These are phyloP conservation scores for Sclerotinia minor DNA, from an alignment of 2,329 filamentous ascomycete species.

Conservation along the genomic window DNA sequence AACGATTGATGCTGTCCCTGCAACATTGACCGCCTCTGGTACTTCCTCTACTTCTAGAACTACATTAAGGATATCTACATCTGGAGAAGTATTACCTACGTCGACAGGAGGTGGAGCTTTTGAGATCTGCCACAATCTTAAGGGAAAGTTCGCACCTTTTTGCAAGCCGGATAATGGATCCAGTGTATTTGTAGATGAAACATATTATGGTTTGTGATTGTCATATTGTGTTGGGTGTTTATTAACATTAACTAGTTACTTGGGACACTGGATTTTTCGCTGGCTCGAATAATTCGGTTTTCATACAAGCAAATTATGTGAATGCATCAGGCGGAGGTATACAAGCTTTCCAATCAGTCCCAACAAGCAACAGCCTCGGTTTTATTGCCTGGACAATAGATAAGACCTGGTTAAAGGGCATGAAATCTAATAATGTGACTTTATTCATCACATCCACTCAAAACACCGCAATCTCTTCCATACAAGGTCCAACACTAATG, in stretches of 20 bases:
- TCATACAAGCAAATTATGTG: constrained; percentile 38
- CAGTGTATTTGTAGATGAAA: constrained; percentile 36
- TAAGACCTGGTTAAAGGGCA: constrained; percentile 33
- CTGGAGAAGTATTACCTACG: constrained; percentile 26
- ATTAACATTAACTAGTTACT: constrained; percentile 33
- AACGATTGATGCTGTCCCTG: constrained; percentile 33
- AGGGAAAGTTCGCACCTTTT: constrained; percentile 37
- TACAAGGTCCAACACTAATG: constrained; percentile 35
- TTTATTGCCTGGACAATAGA: constrained; percentile 37
- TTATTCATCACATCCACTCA: constrained; percentile 34
- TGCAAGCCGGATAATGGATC: constrained; percentile 40
- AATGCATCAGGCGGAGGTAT: constrained; percentile 35
- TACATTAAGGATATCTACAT: constrained; percentile 25
- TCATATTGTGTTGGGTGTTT: background rate
- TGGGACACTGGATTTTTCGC: constrained; percentile 38
- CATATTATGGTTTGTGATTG: constrained; percentile 36
- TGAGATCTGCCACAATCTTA: constrained; percentile 37
- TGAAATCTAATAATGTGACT: constrained; percentile 36
- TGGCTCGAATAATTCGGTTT: constrained; percentile 34
- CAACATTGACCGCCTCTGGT: constrained; percentile 29
- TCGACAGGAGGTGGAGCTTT: constrained; percentile 36
- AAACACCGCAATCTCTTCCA: constrained; percentile 25
- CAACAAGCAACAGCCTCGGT: constrained; percentile 30
- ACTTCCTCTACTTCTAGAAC: constrained; percentile 26
- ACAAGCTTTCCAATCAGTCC: constrained; percentile 37